Base-by-base conservation (phyloP, 768 basidiomycete genomes). In the Tylopilus balloui region DNA sequence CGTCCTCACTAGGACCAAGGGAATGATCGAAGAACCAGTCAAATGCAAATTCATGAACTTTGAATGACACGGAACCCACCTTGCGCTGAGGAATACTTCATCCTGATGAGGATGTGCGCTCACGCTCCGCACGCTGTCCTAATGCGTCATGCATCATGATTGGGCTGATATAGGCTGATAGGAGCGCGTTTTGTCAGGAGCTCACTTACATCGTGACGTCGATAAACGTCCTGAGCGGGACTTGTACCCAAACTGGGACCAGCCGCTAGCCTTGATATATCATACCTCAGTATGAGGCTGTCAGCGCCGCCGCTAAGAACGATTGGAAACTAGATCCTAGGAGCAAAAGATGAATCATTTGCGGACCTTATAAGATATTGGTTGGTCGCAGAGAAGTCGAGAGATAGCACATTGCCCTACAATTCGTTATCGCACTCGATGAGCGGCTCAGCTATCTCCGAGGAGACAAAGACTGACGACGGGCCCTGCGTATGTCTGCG, bases 341-440 rank as follows among this genome's bases (percentile, higher is more conserved):
- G 42, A 35, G 46, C 44, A 28, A 3, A 55, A 60, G 48, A 55
- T 17, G 43, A 47, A 25, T 54, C 56, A 41, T 20, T 38, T 25
- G 71, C 85, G 62, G 51, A 88, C 87, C 81, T 80, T 61, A 78
- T 79, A 35, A 89, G 61, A 59, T 75, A 81, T 44, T 74, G 75
- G 57, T 84, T 85, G 19, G 74, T 73, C 0, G 82, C 75, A 6
- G 87, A 88, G 68, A 90, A 88, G 40, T 78, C 78, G 25, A 90
- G 69, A 15, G 78, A 75, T 63, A 91, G 81, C 29, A 89, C 77
- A 55, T 88, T 88, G 35, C 74, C 75, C 88, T 90, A 54, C 10
- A 43, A 34, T 46, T 48, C 36, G 53, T 51, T 59, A 60, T 57
- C 53, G 42, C 20, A 3, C 42, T 51, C 25, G 8, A 50, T 51